Base-by-base conservation (phyloP, 1,139 yeast species). In the Ogataea hybrid region DNA sequence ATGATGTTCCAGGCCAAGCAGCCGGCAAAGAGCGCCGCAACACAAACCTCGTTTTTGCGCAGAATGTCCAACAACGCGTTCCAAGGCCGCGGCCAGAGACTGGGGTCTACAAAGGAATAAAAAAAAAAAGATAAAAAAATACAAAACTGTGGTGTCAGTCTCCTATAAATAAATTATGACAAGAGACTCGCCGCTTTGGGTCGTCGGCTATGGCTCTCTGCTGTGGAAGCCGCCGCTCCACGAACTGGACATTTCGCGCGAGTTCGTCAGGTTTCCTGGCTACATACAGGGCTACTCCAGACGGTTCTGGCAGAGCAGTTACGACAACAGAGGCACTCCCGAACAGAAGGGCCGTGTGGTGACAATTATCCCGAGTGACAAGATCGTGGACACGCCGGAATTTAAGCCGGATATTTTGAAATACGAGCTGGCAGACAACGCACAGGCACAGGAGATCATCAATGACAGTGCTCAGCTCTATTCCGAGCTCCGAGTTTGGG, bases 141-240 rank as follows among this genome's bases (percentile, higher is more conserved):
- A n/a, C n/a, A n/a, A n/a, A n/a, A n/a, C n/a, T n/a, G 27, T 23
- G 27, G 12, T 28, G 33, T 35, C 15, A 28, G 35, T 22, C 30
- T 22, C 27, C 15, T 15, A 31, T 29, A 17, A 15, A 6, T 3
- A 38, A 14, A 22, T 10, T 28, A 28, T 33, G 36, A 35, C 41
- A 14, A 39, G 18, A 25, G 41, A 35, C 20, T 23, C 37, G n/a
- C 46, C 40, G 0, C 43, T 81, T 51, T 89, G 96, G 95, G 75
- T 90, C 14, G 81, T 89, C 20, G 97, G 97, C 3, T 90, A 90
- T 58, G 97, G 97, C 1, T 85, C 96, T 0, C 69, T 90, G 41
- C 81, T 90, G 20, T 90, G 84, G 71, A 90, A 89, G 58, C 97
- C 96, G 0, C 97, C 97, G 0, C 92, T 95, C 17, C 77, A 79